Evolutionary conservation across 2,329 filamentous ascomycete species (phyloP).

Genomic region (Leptographium procerum): DNA sequence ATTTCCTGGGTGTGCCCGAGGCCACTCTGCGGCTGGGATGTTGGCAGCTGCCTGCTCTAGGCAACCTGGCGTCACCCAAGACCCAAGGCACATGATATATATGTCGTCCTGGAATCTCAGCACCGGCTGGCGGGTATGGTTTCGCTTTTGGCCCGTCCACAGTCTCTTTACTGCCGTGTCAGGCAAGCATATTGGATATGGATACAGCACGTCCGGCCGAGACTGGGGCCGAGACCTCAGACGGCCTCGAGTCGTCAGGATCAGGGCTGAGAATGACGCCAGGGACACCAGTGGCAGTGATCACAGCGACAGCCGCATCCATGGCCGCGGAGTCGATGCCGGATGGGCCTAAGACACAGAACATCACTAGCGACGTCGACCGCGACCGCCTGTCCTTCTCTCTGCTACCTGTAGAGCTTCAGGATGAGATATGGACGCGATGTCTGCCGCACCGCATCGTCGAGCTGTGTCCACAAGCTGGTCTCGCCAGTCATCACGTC

Average conservation of each 20-base stretch:
- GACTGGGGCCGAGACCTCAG: no score
- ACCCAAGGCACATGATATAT: no score
- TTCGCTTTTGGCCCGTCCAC: background rate
- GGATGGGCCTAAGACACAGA: background rate
- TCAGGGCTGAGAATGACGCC: no score
- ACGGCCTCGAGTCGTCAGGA: no score
- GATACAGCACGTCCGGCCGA: background rate
- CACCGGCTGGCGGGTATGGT: background rate
- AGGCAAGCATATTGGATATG: background rate
- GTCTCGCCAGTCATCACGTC: background rate
- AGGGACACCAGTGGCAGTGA: no score
- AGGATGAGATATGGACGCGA: constrained; percentile 2
- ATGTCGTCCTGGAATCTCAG: background rate
- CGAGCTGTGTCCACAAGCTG: background rate
- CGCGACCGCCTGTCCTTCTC: background rate
- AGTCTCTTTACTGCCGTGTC: background rate
- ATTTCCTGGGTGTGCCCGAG: background rate
- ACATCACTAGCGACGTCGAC: background rate
- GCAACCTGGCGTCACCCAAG: no score
- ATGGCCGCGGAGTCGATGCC: no score
- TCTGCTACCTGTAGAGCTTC: constrained; percentile 5
- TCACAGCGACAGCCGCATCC: no score
- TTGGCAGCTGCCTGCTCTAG: background rate
- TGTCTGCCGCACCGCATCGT: constrained; percentile 6
- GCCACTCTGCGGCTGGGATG: no score